phyloP scores from a whole-genome alignment of 2,329 filamentous ascomycete genomes.

The Monosporascus sp. region DNA sequence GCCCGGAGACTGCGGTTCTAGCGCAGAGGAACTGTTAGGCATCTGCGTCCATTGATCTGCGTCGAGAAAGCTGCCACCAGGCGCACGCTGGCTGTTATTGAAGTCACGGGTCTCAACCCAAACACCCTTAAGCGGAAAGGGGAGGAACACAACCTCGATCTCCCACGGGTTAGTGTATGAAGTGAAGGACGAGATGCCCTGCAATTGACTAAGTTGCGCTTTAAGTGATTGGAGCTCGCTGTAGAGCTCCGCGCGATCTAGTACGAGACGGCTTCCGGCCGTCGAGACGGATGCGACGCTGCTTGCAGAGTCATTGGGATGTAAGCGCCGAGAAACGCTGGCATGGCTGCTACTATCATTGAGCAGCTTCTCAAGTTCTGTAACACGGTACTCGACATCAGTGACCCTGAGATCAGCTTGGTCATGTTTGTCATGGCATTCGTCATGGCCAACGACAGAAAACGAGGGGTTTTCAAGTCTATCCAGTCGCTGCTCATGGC shows the following conservation, averaged over 20 bases:
- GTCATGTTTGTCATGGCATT: constrained; percentile 64
- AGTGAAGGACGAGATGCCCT: constrained; percentile 50
- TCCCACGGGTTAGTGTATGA: constrained; percentile 62
- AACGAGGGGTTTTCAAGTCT: constrained; percentile 66
- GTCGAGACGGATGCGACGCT: constrained; percentile 43
- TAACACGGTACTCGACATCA: constrained; percentile 61
- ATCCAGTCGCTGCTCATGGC: constrained; percentile 61
- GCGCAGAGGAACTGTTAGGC: constrained; percentile 38
- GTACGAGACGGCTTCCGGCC: constrained; percentile 32
- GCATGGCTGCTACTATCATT: constrained; percentile 38
- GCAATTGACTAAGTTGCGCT: constrained; percentile 49
- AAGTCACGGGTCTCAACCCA: constrained; percentile 49
- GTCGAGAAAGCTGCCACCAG: constrained; percentile 23
- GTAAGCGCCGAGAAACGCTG: constrained; percentile 29
- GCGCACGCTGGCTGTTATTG: constrained; percentile 26
- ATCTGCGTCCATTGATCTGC: constrained; percentile 51
- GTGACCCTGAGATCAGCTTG: constrained; percentile 60
- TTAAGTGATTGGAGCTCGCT: constrained; percentile 45
- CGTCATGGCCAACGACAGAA: constrained; percentile 59
- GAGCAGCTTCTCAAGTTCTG: constrained; percentile 52
- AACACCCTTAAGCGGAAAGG: constrained; percentile 56
- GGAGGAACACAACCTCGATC: constrained; percentile 70
- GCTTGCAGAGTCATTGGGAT: constrained; percentile 37
- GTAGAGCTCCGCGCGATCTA: constrained; percentile 40
- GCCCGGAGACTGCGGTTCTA: constrained; percentile 43